Base-by-base conservation (phyloP, 2,329 filamentous ascomycete genomes). In the Colletotrichum sp. region DNA sequence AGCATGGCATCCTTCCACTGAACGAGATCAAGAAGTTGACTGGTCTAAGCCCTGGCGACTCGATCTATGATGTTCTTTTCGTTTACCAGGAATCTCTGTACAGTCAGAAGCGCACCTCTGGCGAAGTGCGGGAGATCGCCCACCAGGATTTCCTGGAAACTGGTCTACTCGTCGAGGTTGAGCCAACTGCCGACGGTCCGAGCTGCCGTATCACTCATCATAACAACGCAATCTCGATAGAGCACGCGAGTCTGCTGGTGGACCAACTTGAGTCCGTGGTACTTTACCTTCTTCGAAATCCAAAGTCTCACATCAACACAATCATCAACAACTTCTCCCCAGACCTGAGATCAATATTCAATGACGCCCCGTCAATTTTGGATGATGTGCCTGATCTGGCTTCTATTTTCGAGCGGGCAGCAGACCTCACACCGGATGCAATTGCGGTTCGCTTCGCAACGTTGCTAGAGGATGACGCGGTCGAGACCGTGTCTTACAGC, bases 71-170 rank as follows among this genome's bases (percentile, higher is more conserved):
- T 78, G 89, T 93, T 1, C 86, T 98, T 0, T 93, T 98, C 79
- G 93, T 96, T 0, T 98, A 96, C 88, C 96, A 98, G 79, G 93
- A 98, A 80, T 94, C 93, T 0, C 86, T 94, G 2, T 84, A 86
- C 80, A 85, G 79, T 79, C 80, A 77, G 30, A 67, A 67, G 57
- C 21, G 77, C 34, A 36, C 59, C 1, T 75, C 78, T 2, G 79
- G 83, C 5, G 43, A 82, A 3, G 86, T 96, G 0, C 83, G 80
- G 12, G 87, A 95, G 71, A 82, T 91, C 0, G 88, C 90, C 30
- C 92, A 94, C 68, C 83, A 89, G 7, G 96, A 98, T 81, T 90
- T 91, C 26, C 86, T 97, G 8, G 96, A 98, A 81, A 96, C 95
- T 57, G 92, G 91, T 71, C 81, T 98, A 2, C 89, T 96, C 4